phyloP scores from a whole-genome alignment of 176 grass and related monocot genomes.

The Oryza glumipatula region DNA sequence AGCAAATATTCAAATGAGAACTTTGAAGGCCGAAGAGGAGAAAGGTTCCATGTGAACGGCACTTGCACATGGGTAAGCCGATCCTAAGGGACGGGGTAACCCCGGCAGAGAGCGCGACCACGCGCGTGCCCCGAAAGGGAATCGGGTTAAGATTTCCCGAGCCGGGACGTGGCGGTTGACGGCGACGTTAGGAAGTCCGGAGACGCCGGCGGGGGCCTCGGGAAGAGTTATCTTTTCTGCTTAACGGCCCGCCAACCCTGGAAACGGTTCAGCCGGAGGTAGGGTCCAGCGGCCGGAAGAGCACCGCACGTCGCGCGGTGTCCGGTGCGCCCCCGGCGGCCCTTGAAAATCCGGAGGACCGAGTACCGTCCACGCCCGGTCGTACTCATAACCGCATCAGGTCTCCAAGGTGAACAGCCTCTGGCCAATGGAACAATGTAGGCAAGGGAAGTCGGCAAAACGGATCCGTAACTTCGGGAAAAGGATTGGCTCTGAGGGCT shows the following conservation, averaged over 20 bases:
- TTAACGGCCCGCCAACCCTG: constrained; percentile 12
- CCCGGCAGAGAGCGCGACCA: constrained; percentile 27
- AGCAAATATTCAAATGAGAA: constrained; percentile 93
- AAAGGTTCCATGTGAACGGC: constrained; percentile 87
- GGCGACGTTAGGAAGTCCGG: constrained; percentile 61
- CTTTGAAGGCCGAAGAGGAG: constrained; percentile 84
- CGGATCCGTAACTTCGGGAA: constrained; percentile 81
- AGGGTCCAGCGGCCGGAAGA: constrained; percentile 47
- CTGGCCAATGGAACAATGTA: constrained; percentile 84
- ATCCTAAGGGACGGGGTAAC: constrained; percentile 78
- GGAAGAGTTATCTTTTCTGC: constrained; percentile 72
- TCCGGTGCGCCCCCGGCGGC: constrained; percentile 59
- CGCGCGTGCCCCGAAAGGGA: no score
- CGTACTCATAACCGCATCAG: constrained; percentile 60
- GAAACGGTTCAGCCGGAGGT: constrained; percentile 56
- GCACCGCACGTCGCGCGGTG: constrained; percentile 70
- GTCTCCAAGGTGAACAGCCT: constrained; percentile 75
- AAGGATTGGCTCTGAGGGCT: constrained; percentile 77
- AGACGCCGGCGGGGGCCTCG: constrained; percentile 58
- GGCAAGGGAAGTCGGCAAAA: constrained; percentile 90
- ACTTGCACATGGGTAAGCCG: constrained; percentile 83
- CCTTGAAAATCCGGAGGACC: constrained; percentile 75
- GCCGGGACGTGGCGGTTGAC: constrained; percentile 49
- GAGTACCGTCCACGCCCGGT: constrained; percentile 46
- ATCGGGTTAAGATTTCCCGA: no score